Conservation (phyloP, 805 yeast genomes). For the Cyberlindnera petersonii region DNA sequence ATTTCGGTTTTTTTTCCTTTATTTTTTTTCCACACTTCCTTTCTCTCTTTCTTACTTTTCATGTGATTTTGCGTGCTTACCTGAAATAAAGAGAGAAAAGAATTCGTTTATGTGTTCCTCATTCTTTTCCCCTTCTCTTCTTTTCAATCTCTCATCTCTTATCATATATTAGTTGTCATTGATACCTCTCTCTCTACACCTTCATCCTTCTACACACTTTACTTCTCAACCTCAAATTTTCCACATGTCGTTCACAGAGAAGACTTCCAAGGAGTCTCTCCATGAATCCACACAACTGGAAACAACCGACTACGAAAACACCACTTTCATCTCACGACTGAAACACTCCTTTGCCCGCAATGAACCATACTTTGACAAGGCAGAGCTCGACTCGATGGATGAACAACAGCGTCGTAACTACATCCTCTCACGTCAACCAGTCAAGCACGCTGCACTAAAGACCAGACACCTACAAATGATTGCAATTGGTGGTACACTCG, state of each 20-base stretch:
- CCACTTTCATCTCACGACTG: constrained; percentile 2
- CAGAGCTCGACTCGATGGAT: constrained; percentile 21
- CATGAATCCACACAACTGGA: constrained; percentile 2
- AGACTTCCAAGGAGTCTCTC: constrained; percentile 4
- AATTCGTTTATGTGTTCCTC: too few relatives aligned
- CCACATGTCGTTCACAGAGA: constrained; percentile 7
- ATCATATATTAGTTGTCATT: neutral
- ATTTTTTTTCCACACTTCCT: constrained; percentile 1
- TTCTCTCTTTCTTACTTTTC: neutral
- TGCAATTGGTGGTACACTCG: constrained; percentile 69
- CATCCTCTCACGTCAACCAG: constrained; percentile 35
- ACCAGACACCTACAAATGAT: constrained; percentile 61
- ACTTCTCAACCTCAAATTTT: neutral
- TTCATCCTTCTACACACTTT: neutral
- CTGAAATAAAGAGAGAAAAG: neutral
- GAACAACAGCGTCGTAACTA: constrained; percentile 24
- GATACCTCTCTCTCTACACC: neutral
- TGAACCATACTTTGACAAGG: constrained; percentile 18
- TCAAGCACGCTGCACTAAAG: constrained; percentile 36
- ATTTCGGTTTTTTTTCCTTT: neutral
- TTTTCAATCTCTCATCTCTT: neutral
- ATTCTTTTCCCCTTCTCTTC: neutral
- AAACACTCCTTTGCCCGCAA: constrained; percentile 25
- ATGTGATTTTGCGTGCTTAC: neutral
- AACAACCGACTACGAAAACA: neutral